Percentiles rank a stretch among this genome's conserved stretches.
Conservation (phyloP, 2,329 filamentous ascomycete genomes). For the Myriosclerotinia duriaeana region DNA sequence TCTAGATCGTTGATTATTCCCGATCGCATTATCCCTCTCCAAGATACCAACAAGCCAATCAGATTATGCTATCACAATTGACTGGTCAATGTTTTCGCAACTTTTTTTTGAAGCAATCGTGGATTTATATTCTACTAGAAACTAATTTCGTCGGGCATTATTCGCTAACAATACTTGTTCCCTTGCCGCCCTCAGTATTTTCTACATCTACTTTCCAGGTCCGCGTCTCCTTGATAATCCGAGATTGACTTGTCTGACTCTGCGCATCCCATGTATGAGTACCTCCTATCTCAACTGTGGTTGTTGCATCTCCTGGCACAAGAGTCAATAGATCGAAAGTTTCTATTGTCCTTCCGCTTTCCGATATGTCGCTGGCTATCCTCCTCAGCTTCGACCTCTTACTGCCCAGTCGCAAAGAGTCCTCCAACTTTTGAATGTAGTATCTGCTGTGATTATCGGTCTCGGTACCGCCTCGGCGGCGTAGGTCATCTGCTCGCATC, state of each 20-base stretch:
- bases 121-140: too few species aligned
- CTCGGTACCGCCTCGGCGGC: constrained; percentile 2
- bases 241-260: constrained; percentile 20
- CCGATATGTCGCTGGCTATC: not conserved
- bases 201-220: constrained; percentile 15
- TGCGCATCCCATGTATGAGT: constrained; percentile 1
- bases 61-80: too few species aligned
- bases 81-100: too few species aligned
- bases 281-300: not conserved
- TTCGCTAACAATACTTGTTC: not conserved
- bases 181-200: not conserved
- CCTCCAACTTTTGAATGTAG: constrained; percentile 1
- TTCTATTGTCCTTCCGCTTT: not conserved
- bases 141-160: not conserved
- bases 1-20: too few species aligned
- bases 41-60: too few species aligned
- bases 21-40: too few species aligned
- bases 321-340: not conserved
- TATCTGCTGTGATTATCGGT: not conserved
- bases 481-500: constrained; percentile 18
- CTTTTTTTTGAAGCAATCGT: too few species aligned
- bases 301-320: not conserved
- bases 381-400: not conserved
- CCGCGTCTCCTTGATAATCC: constrained; percentile 14
- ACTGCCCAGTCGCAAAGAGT: not conserved